These are phyloP conservation scores for Kazachstania sp. DNA, from an alignment of 1,139 yeast genomes.

Conservation along the genomic window DNA sequence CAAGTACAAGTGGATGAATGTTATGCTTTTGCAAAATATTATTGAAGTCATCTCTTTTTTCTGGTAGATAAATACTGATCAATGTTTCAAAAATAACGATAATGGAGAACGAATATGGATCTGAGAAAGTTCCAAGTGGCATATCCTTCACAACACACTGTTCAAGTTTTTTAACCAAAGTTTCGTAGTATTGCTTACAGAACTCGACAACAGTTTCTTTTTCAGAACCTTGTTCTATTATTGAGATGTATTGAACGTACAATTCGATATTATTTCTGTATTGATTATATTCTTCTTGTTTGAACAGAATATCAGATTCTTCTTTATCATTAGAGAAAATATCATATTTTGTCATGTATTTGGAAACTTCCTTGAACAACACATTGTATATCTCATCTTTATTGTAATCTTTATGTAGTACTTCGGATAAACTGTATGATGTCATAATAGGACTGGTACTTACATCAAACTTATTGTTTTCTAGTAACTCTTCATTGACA, in stretches of 20 bases:
- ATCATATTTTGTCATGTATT: slow-evolving; percentile 12
- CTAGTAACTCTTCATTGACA: slow-evolving; percentile 21
- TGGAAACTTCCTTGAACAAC: slow-evolving; percentile 8
- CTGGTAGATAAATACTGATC: too few relatives aligned
- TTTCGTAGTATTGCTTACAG: too few relatives aligned
- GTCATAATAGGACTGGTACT: not conserved
- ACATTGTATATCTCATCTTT: slow-evolving; percentile 2
- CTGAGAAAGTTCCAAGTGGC: too few relatives aligned
- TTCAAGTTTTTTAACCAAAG: too few relatives aligned
- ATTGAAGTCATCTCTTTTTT: too few relatives aligned
- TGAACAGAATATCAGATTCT: slow-evolving; percentile 35
- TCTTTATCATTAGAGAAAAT: slow-evolving; percentile 10
- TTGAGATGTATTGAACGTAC: slow-evolving; percentile 6
- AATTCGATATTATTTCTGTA: slow-evolving; percentile 8
- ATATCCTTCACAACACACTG: too few relatives aligned
- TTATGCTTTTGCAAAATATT: too few relatives aligned
- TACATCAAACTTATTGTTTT: not conserved
- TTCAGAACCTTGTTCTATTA: slow-evolving; percentile 7
- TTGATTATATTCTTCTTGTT: slow-evolving; percentile 38
- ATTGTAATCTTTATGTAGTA: slow-evolving; percentile 15
- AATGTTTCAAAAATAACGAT: too few relatives aligned
- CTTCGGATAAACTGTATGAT: slow-evolving; percentile 1
- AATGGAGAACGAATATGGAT: too few relatives aligned
- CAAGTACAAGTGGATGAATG: slow-evolving; percentile 17
- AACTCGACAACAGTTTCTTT: not conserved